Evolutionary conservation across 805 yeast genomes (phyloP).

Genomic region (Saccharomycopsis sp.): DNA sequence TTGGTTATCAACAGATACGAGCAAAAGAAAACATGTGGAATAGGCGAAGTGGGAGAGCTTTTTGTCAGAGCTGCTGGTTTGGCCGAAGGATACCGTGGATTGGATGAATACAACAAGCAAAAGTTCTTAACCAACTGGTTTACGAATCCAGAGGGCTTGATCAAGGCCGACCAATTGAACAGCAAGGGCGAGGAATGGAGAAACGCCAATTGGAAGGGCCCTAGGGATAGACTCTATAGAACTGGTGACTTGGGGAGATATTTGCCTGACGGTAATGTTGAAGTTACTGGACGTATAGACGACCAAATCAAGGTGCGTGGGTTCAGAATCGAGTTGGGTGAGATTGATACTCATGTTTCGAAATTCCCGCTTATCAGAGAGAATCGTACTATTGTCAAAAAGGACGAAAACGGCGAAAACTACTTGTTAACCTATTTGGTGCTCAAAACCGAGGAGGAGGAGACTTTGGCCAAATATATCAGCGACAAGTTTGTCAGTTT

Average conservation of each 20-base stretch:
- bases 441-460: slow-evolving; percentile 50
- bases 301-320: slow-evolving; percentile 98
- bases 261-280: slow-evolving; percentile 94
- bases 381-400: slow-evolving; percentile 84
- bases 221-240: slow-evolving; percentile 91
- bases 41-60: slow-evolving; percentile 98
- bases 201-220: slow-evolving; percentile 62
- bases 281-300: slow-evolving; percentile 98
- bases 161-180: slow-evolving; percentile 41
- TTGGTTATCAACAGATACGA: slow-evolving; percentile 90
- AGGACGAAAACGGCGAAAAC: slow-evolving; percentile 90
- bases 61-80: slow-evolving; percentile 98
- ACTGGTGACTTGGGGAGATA: slow-evolving; percentile 98
- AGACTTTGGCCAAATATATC: slow-evolving; percentile 31
- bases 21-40: slow-evolving; percentile 87
- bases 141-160: slow-evolving; percentile 60
- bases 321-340: slow-evolving; percentile 96
- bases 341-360: slow-evolving; percentile 93
- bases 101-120: slow-evolving; percentile 80
- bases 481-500: slow-evolving; percentile 10
- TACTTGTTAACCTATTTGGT: slow-evolving; percentile 87
- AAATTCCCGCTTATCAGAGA: slow-evolving; percentile 91
- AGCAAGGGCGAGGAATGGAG: slow-evolving; percentile 38
- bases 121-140: slow-evolving; percentile 93
- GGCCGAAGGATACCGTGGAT: slow-evolving; percentile 91